A percentile compares a stretch with the other conserved stretches of the same genome.
phyloP scores from a whole-genome alignment of 1,284 basidiomycete genomes.

The Irpex sp. region DNA sequence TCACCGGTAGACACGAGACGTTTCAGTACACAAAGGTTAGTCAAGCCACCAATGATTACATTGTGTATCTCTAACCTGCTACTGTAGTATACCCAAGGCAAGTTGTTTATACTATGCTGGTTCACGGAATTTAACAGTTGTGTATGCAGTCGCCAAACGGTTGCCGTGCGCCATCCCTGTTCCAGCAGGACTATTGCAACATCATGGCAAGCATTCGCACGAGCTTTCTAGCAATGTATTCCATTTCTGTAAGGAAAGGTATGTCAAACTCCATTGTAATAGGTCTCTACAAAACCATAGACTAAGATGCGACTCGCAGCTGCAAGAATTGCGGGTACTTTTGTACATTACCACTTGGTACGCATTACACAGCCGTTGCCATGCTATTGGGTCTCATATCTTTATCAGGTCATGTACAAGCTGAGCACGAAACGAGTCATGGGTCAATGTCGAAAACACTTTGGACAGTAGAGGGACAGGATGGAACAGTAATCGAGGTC shows the following conservation, averaged over 20 bases:
- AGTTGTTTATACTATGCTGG: no score
- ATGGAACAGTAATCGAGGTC: constrained; percentile 45
- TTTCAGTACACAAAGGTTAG: constrained; percentile 53
- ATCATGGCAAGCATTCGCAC: constrained; percentile 48
- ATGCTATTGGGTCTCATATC: neutral
- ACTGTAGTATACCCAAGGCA: no score
- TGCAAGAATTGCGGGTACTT: constrained; percentile 56
- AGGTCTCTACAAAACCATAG: no score
- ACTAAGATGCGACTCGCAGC: constrained; percentile 23
- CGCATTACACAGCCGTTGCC: no score
- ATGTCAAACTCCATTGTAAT: constrained; percentile 12
- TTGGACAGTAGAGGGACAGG: constrained; percentile 53
- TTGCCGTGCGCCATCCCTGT: constrained; percentile 45
- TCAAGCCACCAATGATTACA: no score
- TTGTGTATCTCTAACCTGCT: no score
- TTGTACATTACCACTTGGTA: constrained; percentile 55
- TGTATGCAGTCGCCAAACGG: constrained; percentile 38
- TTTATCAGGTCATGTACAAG: constrained; percentile 56
- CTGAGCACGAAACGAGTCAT: constrained; percentile 59
- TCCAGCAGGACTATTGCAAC: constrained; percentile 36
- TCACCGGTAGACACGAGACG: constrained; percentile 41
- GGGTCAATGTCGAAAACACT: constrained; percentile 57
- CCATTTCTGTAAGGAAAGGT: constrained; percentile 46
- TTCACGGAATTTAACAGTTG: no score
- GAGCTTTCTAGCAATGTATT: constrained; percentile 31